Base-by-base conservation (phyloP, 129 eudicot genomes). In the Chrysanthemum lavandulifolium region DNA sequence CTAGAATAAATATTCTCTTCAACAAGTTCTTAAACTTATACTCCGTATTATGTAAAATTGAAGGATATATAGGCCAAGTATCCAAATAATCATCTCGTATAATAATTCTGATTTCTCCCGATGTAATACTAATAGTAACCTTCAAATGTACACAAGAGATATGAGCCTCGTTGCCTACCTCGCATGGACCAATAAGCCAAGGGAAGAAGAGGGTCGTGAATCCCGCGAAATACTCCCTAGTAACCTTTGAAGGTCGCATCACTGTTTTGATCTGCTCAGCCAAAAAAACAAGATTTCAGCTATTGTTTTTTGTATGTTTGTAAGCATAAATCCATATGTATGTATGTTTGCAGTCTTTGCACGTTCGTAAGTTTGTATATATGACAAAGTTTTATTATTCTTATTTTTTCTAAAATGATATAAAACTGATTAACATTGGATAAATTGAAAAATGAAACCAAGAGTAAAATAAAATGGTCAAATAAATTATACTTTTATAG, bases 181-280 rank as follows among this genome's bases (percentile, higher is more conserved):
- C 84, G 15, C 91, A 86, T 1, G 91, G 82, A 52, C 98, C 98
- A 31, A 94, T 84, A 66, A 94, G 86, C 98, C 98, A 94, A 19
- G 86, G 85, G 66, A 90, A 94, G 78, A 90, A 86, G 62, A 90
- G 65, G 12, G 91, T 83, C 1, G 98, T 86, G 87, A 86, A 90
- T 69, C 60, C 50, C 4, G 98, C 98, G 13, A 86, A 90, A 69
- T 78, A 79, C 71, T 94, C 96, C 79, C 97, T 87, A 13, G 86
- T 55, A 47, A 82, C 81, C 65, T 84, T 90, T 1, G 97, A 87
- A 65, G 82, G 85, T 16, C 93, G 96, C 78, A 88, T 43, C 79
- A 90, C 1, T 19, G 64, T 74, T 82, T 78, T 89, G 64, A 90
- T 82, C 98, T 87, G 89, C 71, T 76, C 11, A 3, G 27, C 27